phyloP scores from a whole-genome alignment of 2,329 filamentous ascomycete genomes.

The Monilinia fructigena region DNA sequence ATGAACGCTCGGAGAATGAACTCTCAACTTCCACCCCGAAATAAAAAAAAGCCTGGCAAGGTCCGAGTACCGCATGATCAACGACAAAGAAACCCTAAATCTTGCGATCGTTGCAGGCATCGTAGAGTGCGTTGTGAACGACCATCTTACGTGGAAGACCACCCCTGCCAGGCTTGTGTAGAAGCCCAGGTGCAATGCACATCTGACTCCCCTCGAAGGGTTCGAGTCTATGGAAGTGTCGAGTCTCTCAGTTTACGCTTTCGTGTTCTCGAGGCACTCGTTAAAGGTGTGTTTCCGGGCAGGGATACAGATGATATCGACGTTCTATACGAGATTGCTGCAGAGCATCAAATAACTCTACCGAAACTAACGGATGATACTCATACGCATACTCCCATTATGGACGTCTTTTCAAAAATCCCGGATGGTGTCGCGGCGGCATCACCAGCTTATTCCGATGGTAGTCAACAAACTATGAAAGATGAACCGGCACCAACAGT shows the following conservation, averaged over 20 bases:
- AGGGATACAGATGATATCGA: slow-evolving; percentile 43
- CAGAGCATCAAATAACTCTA: slow-evolving; percentile 42
- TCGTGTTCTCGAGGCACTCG: slow-evolving; percentile 45
- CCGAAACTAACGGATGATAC: slow-evolving; percentile 39
- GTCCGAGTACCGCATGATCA: slow-evolving; percentile 42
- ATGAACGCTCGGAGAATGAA: not conserved
- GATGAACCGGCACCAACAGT: slow-evolving; percentile 12
- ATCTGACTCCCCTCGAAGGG: slow-evolving; percentile 46
- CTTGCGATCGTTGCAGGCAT: slow-evolving; percentile 43
- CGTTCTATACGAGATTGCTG: slow-evolving; percentile 44
- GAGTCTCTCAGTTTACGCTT: slow-evolving; percentile 47
- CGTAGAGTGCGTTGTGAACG: slow-evolving; percentile 42
- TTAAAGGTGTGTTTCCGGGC: slow-evolving; percentile 45
- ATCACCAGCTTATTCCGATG: slow-evolving; percentile 27
- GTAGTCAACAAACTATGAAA: slow-evolving; percentile 11
- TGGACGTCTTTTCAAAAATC: slow-evolving; percentile 34
- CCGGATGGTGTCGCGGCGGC: slow-evolving; percentile 24
- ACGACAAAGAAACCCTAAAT: slow-evolving; percentile 41
- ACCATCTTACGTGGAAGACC: slow-evolving; percentile 30
- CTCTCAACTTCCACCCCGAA: not conserved
- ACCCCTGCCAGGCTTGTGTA: slow-evolving; percentile 43
- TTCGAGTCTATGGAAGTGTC: slow-evolving; percentile 47
- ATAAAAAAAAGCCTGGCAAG: slow-evolving; percentile 36
- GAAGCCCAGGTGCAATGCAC: slow-evolving; percentile 44
- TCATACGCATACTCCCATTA: slow-evolving; percentile 27